These are phyloP conservation scores for Salvia miltiorrhiza DNA, from an alignment of 257 asterid genomes.

Conservation along the genomic window DNA sequence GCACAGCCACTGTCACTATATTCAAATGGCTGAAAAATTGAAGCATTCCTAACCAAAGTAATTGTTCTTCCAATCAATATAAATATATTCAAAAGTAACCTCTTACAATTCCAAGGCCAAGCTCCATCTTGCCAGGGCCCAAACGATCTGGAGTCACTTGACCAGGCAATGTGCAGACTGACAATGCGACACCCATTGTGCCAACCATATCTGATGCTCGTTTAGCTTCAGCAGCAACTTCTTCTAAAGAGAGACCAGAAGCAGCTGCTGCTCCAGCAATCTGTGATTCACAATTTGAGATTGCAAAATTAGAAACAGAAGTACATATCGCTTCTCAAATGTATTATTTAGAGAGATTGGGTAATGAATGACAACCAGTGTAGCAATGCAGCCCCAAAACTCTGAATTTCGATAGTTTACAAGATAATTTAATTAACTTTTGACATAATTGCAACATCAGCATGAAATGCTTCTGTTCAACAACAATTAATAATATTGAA, in stretches of 20 bases:
- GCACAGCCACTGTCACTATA: background rate
- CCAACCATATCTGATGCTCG: conserved; percentile 93
- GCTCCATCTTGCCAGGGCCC: conserved; percentile 98
- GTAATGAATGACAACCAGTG: conserved; percentile 1
- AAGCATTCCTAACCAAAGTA: background rate
- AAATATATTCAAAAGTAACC: conserved; percentile 17
- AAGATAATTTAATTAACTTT: conserved; percentile 2
- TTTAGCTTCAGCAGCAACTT: conserved; percentile 88
- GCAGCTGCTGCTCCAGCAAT: conserved; percentile 99
- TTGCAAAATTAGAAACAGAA: conserved; percentile 4
- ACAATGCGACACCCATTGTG: conserved; percentile 94
- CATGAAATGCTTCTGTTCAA: background rate
- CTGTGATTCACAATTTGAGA: conserved; percentile 34
- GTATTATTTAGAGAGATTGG: background rate
- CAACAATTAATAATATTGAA: background rate
- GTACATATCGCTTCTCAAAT: background rate
- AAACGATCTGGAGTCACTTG: conserved; percentile 83
- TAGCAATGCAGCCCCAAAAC: background rate
- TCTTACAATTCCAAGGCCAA: conserved; percentile 99
- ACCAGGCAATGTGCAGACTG: conserved; percentile 98
- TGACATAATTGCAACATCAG: background rate
- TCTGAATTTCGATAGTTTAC: background rate
- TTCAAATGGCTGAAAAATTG: conserved; percentile 5
- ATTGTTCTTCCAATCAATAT: background rate
- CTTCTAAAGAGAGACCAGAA: conserved; percentile 70